Conservation (phyloP, 768 basidiomycete genomes). For the Mycena galopus region DNA sequence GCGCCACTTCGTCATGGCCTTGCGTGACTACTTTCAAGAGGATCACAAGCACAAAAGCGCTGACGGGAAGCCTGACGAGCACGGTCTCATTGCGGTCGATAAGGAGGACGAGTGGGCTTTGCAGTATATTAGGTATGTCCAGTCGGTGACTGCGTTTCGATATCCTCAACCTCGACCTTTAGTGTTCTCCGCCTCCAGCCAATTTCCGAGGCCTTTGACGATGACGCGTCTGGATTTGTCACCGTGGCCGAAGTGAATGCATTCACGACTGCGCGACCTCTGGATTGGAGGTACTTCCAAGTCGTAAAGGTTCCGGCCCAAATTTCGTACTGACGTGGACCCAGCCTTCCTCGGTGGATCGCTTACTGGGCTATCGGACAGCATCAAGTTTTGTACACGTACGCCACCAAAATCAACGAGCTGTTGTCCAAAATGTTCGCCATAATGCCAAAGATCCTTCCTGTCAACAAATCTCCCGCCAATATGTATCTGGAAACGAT, state of each 20-base stretch:
- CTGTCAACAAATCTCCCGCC: constrained; percentile 20
- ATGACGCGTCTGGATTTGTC: constrained; percentile 47
- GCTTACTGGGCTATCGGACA: constrained; percentile 29
- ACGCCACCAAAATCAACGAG: constrained; percentile 18
- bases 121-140: constrained; percentile 44
- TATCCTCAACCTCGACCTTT: background rate
- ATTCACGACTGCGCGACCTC: constrained; percentile 25
- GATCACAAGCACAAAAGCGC: background rate
- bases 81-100: background rate
- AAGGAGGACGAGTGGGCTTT: constrained; percentile 47
- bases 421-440: constrained; percentile 28
- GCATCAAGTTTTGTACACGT: constrained; percentile 14
- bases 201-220: constrained; percentile 56
- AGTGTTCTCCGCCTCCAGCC: constrained; percentile 46
- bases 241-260: constrained; percentile 31
- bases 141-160: background rate
- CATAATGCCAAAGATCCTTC: constrained; percentile 7
- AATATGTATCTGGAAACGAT: constrained; percentile 15
- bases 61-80: constrained; percentile 6
- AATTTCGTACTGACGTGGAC: background rate
- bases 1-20: no score
- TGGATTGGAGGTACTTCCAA: constrained; percentile 31
- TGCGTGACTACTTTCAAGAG: constrained; percentile 53
- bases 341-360: constrained; percentile 26
- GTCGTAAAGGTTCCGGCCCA: background rate